Conservation (phyloP, 139 green algal species). For the Tetradesmus lagerheimii region DNA sequence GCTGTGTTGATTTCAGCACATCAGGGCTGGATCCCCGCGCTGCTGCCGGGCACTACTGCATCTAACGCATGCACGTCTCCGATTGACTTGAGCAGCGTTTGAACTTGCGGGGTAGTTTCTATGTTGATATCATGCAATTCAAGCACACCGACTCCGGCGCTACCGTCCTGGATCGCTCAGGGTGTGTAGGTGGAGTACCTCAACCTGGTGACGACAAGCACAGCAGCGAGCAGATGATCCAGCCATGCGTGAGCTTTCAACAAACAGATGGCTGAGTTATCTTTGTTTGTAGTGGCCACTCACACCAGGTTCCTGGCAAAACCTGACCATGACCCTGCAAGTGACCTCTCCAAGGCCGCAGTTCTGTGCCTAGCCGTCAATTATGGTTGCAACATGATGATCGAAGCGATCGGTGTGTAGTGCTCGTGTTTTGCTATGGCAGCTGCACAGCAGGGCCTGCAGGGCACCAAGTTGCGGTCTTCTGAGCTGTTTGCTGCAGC, state of each 20-base stretch:
- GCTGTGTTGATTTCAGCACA: too few relatives aligned
- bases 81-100: too few relatives aligned
- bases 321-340: background rate
- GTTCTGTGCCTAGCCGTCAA: background rate
- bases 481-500: background rate
- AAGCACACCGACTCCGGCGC: background rate
- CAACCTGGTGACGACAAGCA: background rate
- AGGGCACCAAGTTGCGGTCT: background rate
- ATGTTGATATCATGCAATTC: background rate
- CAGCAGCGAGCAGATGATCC: background rate
- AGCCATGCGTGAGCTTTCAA: background rate
- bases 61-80: background rate
- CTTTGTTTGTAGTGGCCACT: background rate
- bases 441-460: background rate
- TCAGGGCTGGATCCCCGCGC: too few relatives aligned
- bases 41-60: background rate
- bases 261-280: background rate
- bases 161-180: background rate
- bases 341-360: background rate
- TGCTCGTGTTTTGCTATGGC: background rate
- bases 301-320: background rate
- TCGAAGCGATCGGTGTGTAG: background rate
- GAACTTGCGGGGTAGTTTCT: too few relatives aligned
- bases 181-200: background rate
- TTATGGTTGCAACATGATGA: background rate